Base-by-base conservation (phyloP, 2,329 filamentous ascomycete genomes). In the Arthrobotrys megalospora region DNA sequence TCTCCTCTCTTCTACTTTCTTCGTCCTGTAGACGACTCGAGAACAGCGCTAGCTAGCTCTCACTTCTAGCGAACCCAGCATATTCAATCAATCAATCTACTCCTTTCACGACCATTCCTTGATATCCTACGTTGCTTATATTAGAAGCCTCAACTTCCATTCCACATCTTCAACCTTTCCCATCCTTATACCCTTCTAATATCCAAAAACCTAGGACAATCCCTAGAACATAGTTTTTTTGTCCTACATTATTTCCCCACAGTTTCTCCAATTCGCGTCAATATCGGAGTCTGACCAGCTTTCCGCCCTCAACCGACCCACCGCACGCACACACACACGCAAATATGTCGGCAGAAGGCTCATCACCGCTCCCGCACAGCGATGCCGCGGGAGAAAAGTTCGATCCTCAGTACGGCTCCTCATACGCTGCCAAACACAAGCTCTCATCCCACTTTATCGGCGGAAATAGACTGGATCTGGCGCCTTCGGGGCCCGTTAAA, bases 361-460 rank as follows among this genome's bases (percentile, higher is more conserved):
- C 47, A 34, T 60, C 66, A n/a, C 53, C 67, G 73, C 80, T 82
- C 48, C 53, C 45, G 41, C 36, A 53, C 14, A 24, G 14, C 16
- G 66, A 58, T 10, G 24, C 24, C 43, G 28, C 67, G 45, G 62
- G 62, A 12, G 65, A 77, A 10, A 52, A 53, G 19, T 65, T 70
- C 66, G 79, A 79, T 62, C 82, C 85, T 80, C 90, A 89, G 82
- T 84, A 86, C 65, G 85, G 86, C 71, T 88, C 88, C 83, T 90
- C 91, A 70, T 94, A 92, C 84, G 90, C 93, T 81, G 91, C 93
- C 82, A 93, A 92, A 86, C 90, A 93, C 87, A 91, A 92, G 81
- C 86, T 99, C 80, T 90, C 94, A 80, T 88, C 93, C 85, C 96
- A 99, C 88, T 99, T 98, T 86, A 97, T 98, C 85, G 96, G 96